A percentile compares a stretch with the other conserved stretches of the same genome.
These are phyloP conservation scores for Nevesoporus exiguus DNA, from an alignment of 768 basidiomycete genomes.

Conservation along the genomic window DNA sequence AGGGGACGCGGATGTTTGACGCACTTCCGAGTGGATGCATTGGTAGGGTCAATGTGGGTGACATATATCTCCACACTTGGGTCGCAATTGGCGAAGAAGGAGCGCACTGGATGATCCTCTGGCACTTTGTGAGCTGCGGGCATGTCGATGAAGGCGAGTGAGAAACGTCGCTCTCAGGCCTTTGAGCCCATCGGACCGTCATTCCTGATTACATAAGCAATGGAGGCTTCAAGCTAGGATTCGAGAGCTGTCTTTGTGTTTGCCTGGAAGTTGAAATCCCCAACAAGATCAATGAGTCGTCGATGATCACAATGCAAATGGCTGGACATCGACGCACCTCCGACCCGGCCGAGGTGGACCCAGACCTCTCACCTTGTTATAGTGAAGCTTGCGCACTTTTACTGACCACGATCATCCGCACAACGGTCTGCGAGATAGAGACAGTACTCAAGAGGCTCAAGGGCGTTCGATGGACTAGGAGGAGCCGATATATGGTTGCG, in stretches of 20 bases:
- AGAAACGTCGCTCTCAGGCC: constrained; percentile 2
- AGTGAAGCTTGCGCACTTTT: no score
- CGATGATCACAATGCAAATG: neutral
- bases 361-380: no score
- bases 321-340: no score
- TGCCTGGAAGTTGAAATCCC: neutral
- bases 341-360: no score
- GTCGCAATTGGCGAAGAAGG: constrained; percentile 19
- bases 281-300: neutral
- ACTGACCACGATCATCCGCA: no score
- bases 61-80: constrained; percentile 27
- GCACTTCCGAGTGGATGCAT: constrained; percentile 23
- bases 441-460: no score
- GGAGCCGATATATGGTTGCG: no score
- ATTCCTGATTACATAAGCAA: constrained; percentile 21
- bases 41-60: constrained; percentile 26
- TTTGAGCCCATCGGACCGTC: neutral
- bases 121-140: constrained; percentile 25
- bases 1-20: neutral
- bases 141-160: constrained; percentile 17
- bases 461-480: no score
- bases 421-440: no score
- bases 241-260: neutral
- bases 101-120: constrained; percentile 22
- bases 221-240: no score